phyloP scores from a whole-genome alignment of 2,329 filamentous ascomycete species.

The Pyrenochaeta sp. region DNA sequence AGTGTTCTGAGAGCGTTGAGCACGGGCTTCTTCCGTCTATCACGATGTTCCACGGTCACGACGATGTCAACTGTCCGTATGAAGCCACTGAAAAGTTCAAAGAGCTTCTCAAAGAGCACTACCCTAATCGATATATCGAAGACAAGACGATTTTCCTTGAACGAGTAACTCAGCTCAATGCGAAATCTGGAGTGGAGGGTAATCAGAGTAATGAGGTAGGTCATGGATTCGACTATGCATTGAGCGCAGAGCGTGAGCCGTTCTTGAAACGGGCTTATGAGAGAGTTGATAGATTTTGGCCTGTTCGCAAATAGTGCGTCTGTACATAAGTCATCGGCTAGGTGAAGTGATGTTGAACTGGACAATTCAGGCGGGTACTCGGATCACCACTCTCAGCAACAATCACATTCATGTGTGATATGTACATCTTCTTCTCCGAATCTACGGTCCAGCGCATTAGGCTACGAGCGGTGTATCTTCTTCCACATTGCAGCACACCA shows the following conservation, averaged over 20 bases:
- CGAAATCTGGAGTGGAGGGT: neutral
- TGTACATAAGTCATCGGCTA: neutral
- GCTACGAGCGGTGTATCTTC: too few species aligned
- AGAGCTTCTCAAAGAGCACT: neutral
- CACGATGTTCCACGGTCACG: constrained; percentile 2
- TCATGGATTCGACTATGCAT: neutral
- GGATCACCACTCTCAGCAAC: neutral
- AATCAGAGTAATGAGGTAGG: neutral
- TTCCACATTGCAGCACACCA: too few species aligned
- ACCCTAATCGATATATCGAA: neutral
- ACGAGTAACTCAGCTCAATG: neutral
- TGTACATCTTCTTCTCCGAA: too few species aligned
- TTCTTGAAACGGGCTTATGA: neutral
- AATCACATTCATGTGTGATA: neutral
- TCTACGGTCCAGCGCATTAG: too few species aligned
- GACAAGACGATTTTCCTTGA: neutral
- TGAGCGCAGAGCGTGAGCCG: neutral
- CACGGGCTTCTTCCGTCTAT: neutral
- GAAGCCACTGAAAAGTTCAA: neutral
- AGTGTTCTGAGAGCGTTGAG: neutral
- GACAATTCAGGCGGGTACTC: neutral
- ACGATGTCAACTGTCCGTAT: constrained; percentile 1
- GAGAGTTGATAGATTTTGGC: neutral
- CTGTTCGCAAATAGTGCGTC: neutral
- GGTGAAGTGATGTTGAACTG: neutral